Conservation (phyloP, 2,329 filamentous ascomycete species). For the Neophaeococcomyces mojaviensis region DNA sequence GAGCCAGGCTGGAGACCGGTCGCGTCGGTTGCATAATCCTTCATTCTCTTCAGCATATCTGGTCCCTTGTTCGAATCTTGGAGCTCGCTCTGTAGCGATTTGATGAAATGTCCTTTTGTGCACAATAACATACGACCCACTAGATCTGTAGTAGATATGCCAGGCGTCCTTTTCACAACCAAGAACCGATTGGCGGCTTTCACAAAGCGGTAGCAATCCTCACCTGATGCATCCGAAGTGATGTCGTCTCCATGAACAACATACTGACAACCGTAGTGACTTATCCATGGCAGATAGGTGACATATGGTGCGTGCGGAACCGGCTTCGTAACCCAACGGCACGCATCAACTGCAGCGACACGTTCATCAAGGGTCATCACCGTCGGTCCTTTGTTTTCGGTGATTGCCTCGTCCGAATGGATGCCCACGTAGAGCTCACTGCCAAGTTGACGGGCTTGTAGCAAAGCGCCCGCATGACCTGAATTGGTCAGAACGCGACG, state of each 20-base stretch:
- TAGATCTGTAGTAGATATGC: constrained; percentile 95
- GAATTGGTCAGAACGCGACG: constrained; percentile 9
- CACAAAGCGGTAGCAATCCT: constrained; percentile 97
- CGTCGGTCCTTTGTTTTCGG: constrained; percentile 94
- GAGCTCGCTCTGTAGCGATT: constrained; percentile 62
- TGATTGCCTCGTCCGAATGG: constrained; percentile 90
- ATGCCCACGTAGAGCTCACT: constrained; percentile 84
- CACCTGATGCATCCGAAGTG: constrained; percentile 83
- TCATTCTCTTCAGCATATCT: constrained; percentile 69
- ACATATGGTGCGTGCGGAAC: constrained; percentile 88
- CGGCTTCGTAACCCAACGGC: constrained; percentile 83
- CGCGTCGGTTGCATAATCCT: constrained; percentile 80
- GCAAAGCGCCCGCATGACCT: constrained; percentile 94
- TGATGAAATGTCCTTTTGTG: constrained; percentile 90
- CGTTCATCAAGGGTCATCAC: constrained; percentile 93
- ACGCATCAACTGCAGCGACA: constrained; percentile 83
- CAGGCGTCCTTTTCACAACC: constrained; percentile 91
- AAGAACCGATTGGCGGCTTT: constrained; percentile 91
- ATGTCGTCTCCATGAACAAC: constrained; percentile 97
- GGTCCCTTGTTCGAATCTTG: constrained; percentile 55
- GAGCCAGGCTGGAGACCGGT: constrained; percentile 70
- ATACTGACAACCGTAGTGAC: constrained; percentile 88
- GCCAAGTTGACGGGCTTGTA: constrained; percentile 88
- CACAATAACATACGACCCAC: constrained; percentile 95
- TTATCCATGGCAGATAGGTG: constrained; percentile 86